Evolutionary conservation across 1,284 basidiomycete genomes (phyloP), one percentile per base, ranked within the genome.

Genomic region (Tranzscheliella williamsii): DNA sequence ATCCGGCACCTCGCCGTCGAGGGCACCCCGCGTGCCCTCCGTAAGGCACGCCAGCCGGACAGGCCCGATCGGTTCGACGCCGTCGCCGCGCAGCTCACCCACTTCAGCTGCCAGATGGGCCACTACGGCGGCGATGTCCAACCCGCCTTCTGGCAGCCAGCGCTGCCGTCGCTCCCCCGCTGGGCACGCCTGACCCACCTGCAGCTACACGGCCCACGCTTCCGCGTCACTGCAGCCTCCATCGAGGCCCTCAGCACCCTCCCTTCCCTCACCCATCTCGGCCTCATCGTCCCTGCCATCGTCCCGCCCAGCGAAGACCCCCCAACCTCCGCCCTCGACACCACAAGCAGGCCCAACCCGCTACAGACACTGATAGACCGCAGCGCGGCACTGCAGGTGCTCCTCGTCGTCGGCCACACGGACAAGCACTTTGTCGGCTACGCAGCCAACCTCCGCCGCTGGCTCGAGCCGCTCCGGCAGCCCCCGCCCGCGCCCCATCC

Each of bases 151-250:
- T 62, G 58, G 58, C 26, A 21, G 2, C n/a, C 44, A 13, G 8
- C 32, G 8, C 11, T 15, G 11, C 13, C 9, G 9, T 29, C n/a
- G 11, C 27, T n/a, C 1, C 11, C 23, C 0, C 26, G 52, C 1
- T 62, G 58, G 58, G 37, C 9, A 16, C 11, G 21, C 7, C 29
- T 62, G 4, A 38, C n/a, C 2, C 26, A 44, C 11, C 11, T 62
- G 15, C 58, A 62, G 29, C 34, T 62, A n/a, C 52, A 62, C 20
- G 58, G 58, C 3, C 58, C 58, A 5, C 42, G 44, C 1, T 50
- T 62, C 13, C 8, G 42, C 4, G 41, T 62, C 22, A 55, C 47
- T 6, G 12, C 42, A 0, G 13, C 21, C 5, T 41, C 34, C 1
- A 48, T 48, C 5, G 12, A 23, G 3, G 36, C 44, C 1, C n/a